Percentiles rank a stretch among this genome's conserved stretches.
phyloP scores from a whole-genome alignment of 2,329 filamentous ascomycete genomes.

The Talaromyces sp. region DNA sequence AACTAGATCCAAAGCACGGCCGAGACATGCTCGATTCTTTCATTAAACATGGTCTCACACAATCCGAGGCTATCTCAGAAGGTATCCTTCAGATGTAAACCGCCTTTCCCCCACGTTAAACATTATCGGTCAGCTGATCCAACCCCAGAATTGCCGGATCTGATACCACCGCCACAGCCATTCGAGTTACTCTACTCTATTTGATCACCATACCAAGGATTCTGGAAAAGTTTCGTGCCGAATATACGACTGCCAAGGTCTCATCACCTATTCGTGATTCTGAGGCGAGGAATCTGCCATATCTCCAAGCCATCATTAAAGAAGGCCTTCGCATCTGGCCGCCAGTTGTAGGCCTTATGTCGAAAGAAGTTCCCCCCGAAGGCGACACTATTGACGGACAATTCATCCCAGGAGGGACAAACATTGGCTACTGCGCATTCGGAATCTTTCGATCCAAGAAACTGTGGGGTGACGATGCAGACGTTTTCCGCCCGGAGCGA shows the following conservation, averaged over 20 bases:
- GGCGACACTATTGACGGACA: slow-evolving; percentile 3
- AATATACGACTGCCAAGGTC: background rate
- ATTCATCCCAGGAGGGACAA: slow-evolving; percentile 17
- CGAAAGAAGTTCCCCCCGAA: slow-evolving; percentile 17
- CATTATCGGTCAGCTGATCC: background rate
- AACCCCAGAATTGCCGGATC: background rate
- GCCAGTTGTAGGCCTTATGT: background rate
- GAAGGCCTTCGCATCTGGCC: slow-evolving; percentile 1
- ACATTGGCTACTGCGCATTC: slow-evolving; percentile 22
- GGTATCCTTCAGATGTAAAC: background rate
- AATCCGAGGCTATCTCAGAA: background rate
- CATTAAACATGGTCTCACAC: background rate
- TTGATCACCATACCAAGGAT: background rate
- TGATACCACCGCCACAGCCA: background rate
- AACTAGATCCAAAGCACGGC: background rate
- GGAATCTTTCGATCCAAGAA: slow-evolving; percentile 18
- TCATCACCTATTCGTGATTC: background rate
- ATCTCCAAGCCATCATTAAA: background rate
- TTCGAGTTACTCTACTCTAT: background rate
- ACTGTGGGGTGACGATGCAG: slow-evolving; percentile 18
- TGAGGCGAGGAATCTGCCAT: background rate
- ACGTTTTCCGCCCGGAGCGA: slow-evolving; percentile 20
- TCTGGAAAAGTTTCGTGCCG: background rate
- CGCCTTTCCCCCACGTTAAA: background rate
- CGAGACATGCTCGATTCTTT: background rate